Evolutionary conservation across 305 asterid genomes (phyloP), one percentile per base, ranked within the genome.

Genomic region (Fraxinus floribunda): DNA sequence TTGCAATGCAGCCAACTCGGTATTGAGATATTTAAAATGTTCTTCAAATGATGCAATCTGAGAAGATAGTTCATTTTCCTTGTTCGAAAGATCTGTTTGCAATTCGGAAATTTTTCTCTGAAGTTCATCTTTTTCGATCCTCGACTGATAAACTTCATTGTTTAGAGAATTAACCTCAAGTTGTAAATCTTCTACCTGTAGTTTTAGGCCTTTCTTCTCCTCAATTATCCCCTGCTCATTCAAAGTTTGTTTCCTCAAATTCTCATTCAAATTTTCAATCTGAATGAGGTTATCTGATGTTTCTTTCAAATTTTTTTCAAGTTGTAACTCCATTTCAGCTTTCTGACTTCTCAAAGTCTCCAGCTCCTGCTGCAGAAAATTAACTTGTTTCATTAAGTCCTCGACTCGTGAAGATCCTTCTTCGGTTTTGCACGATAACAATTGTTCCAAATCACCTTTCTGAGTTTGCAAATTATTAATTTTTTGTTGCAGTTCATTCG

Each of bases 251-350:
- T 57, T 71, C 22, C 18, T 75, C 62, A 88, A 2, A 78, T 93
- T 87, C 1, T 83, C 88, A 79, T 79, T 83, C 91, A 86, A 76
- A 26, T 22, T 78, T 64, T 88, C 92, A 55, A 85, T 80, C 78
- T 77, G 84, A 71, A 62, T 11, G 82, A 52, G 78, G 75, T 26
- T 76, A 30, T 85, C 81, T 15, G 82, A 71, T 52, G 80, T 10
- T 77, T 87, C 85, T 34, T 80, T 70, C 39, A 78, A 84, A 84
- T 88, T 88, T 24, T 39, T 84, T 30, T 85, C 75, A n/a, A 85
- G 82, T 70, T 85, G 73, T 74, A 26, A 38, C 80, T 84, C 89
- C 80, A 85, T 29, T 79, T 90, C 94, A n/a, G 49, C 71, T 22
- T 83, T 88, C 71, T 85, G 83, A 26, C 35, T 30, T 72, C 79